Percentiles rank a stretch among this genome's conserved stretches.
Conservation (phyloP, 352 stramenopile genomes). For the Thraustotheca clavata region DNA sequence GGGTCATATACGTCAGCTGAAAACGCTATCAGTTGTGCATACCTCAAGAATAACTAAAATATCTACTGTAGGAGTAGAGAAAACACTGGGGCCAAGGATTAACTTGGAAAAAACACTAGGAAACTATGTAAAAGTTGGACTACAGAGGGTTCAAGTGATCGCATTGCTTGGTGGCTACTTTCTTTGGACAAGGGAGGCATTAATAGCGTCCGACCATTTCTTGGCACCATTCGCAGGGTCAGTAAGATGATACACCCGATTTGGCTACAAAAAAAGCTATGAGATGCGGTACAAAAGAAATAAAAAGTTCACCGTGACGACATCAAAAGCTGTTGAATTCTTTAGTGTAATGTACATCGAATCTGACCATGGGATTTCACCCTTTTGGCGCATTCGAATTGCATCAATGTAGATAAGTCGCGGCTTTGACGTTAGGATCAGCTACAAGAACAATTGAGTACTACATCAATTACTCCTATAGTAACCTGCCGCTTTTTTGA, state of each 20-base stretch:
- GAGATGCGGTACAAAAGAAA: background rate
- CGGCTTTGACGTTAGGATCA: conserved; percentile 79
- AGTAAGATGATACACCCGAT: conserved; percentile 82
- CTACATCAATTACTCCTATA: background rate
- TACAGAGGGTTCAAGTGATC: too few relatives aligned
- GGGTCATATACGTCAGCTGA: too few relatives aligned
- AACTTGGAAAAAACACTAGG: too few relatives aligned
- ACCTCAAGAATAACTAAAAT: too few relatives aligned
- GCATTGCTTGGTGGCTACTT: conserved; percentile 4
- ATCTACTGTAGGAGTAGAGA: too few relatives aligned
- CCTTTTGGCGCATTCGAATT: conserved; percentile 87
- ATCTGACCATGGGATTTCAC: conserved; percentile 79
- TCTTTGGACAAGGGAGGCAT: conserved; percentile 53
- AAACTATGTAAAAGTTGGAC: too few relatives aligned
- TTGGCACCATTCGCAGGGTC: conserved; percentile 83
- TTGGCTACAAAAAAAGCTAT: conserved; percentile 36
- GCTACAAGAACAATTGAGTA: too few relatives aligned
- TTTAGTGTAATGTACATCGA: conserved; percentile 81
- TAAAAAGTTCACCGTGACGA: conserved; percentile 53
- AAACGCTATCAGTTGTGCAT: too few relatives aligned
- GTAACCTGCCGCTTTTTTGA: conserved; percentile 77
- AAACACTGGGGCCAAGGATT: too few relatives aligned
- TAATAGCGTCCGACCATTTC: conserved; percentile 86
- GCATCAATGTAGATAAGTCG: conserved; percentile 86
- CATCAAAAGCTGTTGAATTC: conserved; percentile 74